These are phyloP conservation scores for Pleurotus tuoliensis DNA, from an alignment of 768 basidiomycete genomes.

Conservation along the genomic window DNA sequence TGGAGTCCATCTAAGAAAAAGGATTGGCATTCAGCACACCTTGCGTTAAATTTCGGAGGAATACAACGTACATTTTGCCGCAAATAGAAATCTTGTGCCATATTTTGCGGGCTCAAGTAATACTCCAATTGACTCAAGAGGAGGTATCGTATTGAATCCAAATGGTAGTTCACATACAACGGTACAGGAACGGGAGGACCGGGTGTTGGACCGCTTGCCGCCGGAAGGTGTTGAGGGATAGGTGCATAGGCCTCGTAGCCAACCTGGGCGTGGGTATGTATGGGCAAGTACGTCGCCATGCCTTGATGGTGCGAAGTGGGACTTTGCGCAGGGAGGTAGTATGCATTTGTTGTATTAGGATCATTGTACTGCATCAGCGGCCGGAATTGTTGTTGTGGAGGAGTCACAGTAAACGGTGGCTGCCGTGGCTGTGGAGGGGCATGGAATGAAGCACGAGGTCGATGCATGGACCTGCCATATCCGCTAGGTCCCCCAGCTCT, in stretches of 20 bases:
- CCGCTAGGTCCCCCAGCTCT: slow-evolving; percentile 24
- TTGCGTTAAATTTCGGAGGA: too few relatives aligned
- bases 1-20: slow-evolving; percentile 72
- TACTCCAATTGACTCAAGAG: slow-evolving; percentile 87
- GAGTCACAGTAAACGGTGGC: slow-evolving; percentile 26
- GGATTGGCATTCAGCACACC: not conserved
- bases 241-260: slow-evolving; percentile 24
- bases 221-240: slow-evolving; percentile 18
- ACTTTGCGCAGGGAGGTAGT: slow-evolving; percentile 20
- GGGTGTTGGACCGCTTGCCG: not conserved
- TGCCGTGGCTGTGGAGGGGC: slow-evolving; percentile 23
- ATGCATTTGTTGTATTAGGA: slow-evolving; percentile 19
- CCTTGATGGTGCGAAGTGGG: slow-evolving; percentile 1
- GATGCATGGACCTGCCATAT: slow-evolving; percentile 32
- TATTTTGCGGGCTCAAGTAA: slow-evolving; percentile 86
- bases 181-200: slow-evolving; percentile 42
- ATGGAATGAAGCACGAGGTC: slow-evolving; percentile 23
- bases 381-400: slow-evolving; percentile 29
- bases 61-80: slow-evolving; percentile 60
- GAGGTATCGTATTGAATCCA: slow-evolving; percentile 65
- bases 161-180: slow-evolving; percentile 44
- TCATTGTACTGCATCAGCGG: slow-evolving; percentile 16
- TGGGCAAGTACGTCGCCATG: slow-evolving; percentile 23
- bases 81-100: slow-evolving; percentile 84
- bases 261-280: not conserved